A percentile compares a stretch with the other conserved stretches of the same genome.
phyloP scores from a whole-genome alignment of 441 rosid genomes.

The Macaranga tanarius region DNA sequence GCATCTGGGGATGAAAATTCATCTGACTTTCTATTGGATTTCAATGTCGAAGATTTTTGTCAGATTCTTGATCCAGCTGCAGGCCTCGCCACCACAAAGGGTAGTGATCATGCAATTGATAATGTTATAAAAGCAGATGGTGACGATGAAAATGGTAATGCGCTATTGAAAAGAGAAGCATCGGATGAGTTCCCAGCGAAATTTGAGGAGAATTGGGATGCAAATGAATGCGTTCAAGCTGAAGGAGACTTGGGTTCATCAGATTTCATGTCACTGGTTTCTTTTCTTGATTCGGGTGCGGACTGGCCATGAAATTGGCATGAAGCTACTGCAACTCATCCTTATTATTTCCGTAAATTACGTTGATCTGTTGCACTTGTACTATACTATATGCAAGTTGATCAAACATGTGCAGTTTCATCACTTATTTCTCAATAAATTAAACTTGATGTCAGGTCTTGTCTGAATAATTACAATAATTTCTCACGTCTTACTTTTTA shows the following conservation, averaged over 20 bases:
- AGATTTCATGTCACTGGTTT: constrained; percentile 26
- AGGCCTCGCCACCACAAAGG: neutral
- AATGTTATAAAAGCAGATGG: neutral
- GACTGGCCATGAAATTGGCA: constrained; percentile 18
- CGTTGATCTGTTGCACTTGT: too few species aligned
- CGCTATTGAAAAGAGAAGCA: neutral
- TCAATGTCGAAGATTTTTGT: constrained; percentile 34
- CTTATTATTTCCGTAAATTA: too few species aligned
- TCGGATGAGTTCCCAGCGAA: neutral
- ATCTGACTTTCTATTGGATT: constrained; percentile 16
- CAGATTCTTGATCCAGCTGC: constrained; percentile 26
- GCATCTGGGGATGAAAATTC: constrained; percentile 8
- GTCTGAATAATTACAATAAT: too few species aligned
- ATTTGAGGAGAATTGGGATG: neutral
- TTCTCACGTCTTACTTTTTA: too few species aligned
- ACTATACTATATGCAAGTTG: too few species aligned
- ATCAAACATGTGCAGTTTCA: too few species aligned
- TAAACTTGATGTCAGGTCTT: too few species aligned
- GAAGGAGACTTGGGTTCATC: constrained; percentile 3
- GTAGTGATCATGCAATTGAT: too few species aligned
- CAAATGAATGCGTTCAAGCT: neutral
- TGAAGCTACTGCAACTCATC: too few species aligned
- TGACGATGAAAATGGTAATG: neutral
- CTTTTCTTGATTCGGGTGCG: constrained; percentile 23
- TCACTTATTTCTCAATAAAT: too few species aligned